Conservation (phyloP, 768 basidiomycete genomes). For the Roridomyces roridus region DNA sequence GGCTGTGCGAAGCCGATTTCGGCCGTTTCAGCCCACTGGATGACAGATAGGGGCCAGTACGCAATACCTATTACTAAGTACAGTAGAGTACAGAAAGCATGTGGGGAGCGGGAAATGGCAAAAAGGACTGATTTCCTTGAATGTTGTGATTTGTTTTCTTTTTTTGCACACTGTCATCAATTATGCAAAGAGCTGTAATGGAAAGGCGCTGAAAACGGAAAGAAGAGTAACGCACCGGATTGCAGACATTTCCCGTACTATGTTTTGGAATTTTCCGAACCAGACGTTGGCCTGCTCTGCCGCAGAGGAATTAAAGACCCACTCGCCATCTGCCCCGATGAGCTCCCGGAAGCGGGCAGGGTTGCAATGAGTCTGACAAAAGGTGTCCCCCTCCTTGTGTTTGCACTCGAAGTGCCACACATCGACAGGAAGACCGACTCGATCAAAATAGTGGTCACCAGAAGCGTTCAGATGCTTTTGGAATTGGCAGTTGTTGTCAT, state of each 20-base stretch:
- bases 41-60: too few species aligned
- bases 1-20: too few species aligned
- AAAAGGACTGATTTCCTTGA: too few species aligned
- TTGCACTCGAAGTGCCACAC: constrained; percentile 22
- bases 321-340: constrained; percentile 13
- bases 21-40: too few species aligned
- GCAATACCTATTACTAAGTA: too few species aligned
- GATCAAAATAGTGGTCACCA: constrained; percentile 1
- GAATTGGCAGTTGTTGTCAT: constrained; percentile 31
- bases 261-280: constrained; percentile 29
- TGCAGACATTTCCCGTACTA: constrained; percentile 29
- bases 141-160: too few species aligned
- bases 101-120: too few species aligned
- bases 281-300: constrained; percentile 36
- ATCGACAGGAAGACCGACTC: constrained; percentile 18
- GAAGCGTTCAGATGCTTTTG: background rate
- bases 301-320: constrained; percentile 39
- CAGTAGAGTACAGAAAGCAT: too few species aligned
- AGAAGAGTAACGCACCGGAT: constrained; percentile 5
- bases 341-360: constrained; percentile 38
- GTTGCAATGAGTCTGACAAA: constrained; percentile 14
- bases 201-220: background rate
- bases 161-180: too few species aligned
- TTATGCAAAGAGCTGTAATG: too few species aligned
- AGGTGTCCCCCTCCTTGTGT: constrained; percentile 7